phyloP scores from a whole-genome alignment of 805 yeast species.

The Barnettozyma salicaria region DNA sequence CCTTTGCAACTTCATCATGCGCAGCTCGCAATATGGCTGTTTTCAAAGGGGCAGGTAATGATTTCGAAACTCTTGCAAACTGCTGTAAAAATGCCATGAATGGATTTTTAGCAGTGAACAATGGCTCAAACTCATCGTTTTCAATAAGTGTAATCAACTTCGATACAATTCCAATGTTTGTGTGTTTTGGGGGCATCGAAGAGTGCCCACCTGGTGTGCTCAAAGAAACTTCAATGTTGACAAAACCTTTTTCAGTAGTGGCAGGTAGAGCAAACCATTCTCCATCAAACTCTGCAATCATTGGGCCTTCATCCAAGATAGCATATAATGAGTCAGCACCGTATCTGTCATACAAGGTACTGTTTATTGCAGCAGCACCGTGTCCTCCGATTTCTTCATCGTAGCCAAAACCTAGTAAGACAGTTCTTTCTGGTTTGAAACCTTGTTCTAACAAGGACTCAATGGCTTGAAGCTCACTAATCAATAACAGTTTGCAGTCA shows the following conservation, averaged over 20 bases:
- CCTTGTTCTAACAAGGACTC: slow-evolving; percentile 46
- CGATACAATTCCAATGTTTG: slow-evolving; percentile 68
- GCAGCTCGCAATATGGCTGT: slow-evolving; percentile 33
- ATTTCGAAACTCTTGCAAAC: slow-evolving; percentile 41
- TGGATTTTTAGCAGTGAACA: slow-evolving; percentile 55
- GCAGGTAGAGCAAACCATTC: slow-evolving; percentile 41
- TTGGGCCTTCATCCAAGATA: slow-evolving; percentile 67
- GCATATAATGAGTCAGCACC: slow-evolving; percentile 58
- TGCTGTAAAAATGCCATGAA: slow-evolving; percentile 50
- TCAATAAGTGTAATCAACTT: slow-evolving; percentile 54
- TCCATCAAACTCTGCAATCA: slow-evolving; percentile 30
- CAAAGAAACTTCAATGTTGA: slow-evolving; percentile 38
- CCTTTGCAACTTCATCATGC: slow-evolving; percentile 31
- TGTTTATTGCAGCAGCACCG: slow-evolving; percentile 42
- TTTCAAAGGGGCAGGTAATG: slow-evolving; percentile 25
- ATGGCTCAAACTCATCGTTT: slow-evolving; percentile 39
- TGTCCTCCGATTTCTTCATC: slow-evolving; percentile 55
- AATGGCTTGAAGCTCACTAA: slow-evolving; percentile 61
- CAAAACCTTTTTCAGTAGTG: slow-evolving; percentile 41
- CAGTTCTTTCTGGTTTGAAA: slow-evolving; percentile 55
- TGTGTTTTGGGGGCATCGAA: slow-evolving; percentile 75
- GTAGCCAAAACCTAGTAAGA: slow-evolving; percentile 63
- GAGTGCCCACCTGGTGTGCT: slow-evolving; percentile 75
- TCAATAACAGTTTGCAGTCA: slow-evolving; percentile 68
- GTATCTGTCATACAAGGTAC: slow-evolving; percentile 43